phyloP scores from a whole-genome alignment of 352 stramenopile species.

The Globisporangium paddicum region DNA sequence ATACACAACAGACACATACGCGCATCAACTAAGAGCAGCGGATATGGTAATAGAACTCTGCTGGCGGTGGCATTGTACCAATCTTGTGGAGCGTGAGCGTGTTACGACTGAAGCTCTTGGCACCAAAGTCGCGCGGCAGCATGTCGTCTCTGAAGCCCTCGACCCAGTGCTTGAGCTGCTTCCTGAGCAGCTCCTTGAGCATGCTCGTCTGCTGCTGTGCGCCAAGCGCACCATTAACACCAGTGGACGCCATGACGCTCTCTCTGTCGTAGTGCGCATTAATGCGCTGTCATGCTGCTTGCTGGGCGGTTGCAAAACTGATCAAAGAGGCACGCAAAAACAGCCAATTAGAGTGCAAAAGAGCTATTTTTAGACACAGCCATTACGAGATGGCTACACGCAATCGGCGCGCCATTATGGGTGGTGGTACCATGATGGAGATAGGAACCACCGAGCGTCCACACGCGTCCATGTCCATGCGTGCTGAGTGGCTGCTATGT shows the following conservation, averaged over 20 bases:
- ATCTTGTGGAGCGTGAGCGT: conserved; percentile 48
- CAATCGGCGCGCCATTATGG: neutral
- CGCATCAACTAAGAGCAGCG: no score
- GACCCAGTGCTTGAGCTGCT: conserved; percentile 62
- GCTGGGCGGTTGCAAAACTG: neutral
- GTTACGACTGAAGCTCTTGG: conserved; percentile 39
- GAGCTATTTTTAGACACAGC: neutral
- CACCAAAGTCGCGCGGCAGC: conserved; percentile 49
- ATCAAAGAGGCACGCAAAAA: neutral
- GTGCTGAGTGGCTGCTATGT: no score
- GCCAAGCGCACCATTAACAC: neutral
- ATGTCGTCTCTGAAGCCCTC: conserved; percentile 56
- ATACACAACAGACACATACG: no score
- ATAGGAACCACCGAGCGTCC: no score
- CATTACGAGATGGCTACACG: neutral
- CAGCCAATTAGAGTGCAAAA: neutral
- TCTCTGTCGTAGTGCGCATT: no score
- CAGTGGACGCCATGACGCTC: neutral
- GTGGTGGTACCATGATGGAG: no score
- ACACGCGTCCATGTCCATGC: no score
- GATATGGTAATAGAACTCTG: no score
- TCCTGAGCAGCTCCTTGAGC: conserved; percentile 74
- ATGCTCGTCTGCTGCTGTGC: conserved; percentile 22
- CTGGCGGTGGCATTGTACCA: conserved; percentile 19
- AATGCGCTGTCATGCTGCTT: neutral